Conservation (phyloP, 768 basidiomycete genomes). For the Lactifluus echinatus region DNA sequence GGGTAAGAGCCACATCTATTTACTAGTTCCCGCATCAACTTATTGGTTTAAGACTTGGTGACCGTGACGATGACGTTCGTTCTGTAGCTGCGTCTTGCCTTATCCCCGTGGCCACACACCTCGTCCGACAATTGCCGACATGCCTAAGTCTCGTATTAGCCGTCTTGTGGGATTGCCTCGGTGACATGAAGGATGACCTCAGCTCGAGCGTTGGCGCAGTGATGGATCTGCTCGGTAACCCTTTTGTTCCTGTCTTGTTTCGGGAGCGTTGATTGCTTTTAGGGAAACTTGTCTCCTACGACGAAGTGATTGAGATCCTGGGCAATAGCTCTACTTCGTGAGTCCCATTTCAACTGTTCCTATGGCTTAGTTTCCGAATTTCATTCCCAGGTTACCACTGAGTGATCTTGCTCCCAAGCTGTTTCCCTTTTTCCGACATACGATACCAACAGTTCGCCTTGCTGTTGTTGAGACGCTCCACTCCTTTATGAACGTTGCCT, state of each 20-base stretch:
- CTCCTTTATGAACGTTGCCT: conserved; percentile 73
- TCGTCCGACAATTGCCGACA: conserved; percentile 68
- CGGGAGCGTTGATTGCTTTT: not conserved
- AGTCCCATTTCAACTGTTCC: conserved; percentile 26
- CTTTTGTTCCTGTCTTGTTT: not conserved
- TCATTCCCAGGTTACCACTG: conserved; percentile 56
- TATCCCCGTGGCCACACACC: conserved; percentile 72
- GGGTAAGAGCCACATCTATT: conserved; percentile 47
- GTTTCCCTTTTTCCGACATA: conserved; percentile 96
- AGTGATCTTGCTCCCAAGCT: conserved; percentile 76
- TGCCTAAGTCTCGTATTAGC: conserved; percentile 66
- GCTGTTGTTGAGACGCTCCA: conserved; percentile 86
- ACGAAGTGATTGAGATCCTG: conserved; percentile 68
- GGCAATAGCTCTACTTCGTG: conserved; percentile 64
- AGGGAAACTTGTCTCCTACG: conserved; percentile 80
- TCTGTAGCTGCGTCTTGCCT: conserved; percentile 91
- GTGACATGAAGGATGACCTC: conserved; percentile 91
- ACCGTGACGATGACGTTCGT: conserved; percentile 92
- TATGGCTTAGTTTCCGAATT: not conserved
- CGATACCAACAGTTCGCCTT: conserved; percentile 85
- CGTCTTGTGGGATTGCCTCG: conserved; percentile 85
- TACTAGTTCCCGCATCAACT: not conserved
- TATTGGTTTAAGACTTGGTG: conserved; percentile 54
- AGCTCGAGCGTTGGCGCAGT: conserved; percentile 95
- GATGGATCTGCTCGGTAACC: conserved; percentile 90